phyloP scores from a whole-genome alignment of 2,329 filamentous ascomycete species.

The Chalaropsis ovoidea region DNA sequence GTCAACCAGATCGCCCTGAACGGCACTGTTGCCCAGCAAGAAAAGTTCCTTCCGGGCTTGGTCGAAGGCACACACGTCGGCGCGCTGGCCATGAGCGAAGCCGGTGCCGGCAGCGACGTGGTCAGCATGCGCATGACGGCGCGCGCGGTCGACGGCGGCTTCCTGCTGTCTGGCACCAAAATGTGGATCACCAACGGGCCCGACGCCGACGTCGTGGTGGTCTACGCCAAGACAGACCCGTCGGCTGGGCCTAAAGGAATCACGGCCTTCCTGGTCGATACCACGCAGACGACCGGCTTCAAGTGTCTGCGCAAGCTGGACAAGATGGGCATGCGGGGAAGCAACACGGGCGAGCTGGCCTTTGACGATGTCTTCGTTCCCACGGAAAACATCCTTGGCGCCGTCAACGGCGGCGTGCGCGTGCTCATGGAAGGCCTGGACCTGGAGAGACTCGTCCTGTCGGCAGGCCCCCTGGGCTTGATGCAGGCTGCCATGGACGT shows the following conservation, averaged over 20 bases:
- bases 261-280: slow-evolving; percentile 84
- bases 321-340: slow-evolving; percentile 96
- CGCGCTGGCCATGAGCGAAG: slow-evolving; percentile 89
- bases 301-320: slow-evolving; percentile 82
- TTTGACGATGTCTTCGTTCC: slow-evolving; percentile 90
- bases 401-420: slow-evolving; percentile 69
- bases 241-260: slow-evolving; percentile 77
- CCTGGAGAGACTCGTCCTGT: slow-evolving; percentile 83
- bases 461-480: slow-evolving; percentile 78
- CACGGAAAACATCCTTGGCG: slow-evolving; percentile 66
- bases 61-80: slow-evolving; percentile 74
- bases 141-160: slow-evolving; percentile 71
- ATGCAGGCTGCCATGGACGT: slow-evolving; percentile 82
- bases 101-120: slow-evolving; percentile 82
- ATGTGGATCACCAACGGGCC: slow-evolving; percentile 99
- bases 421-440: slow-evolving; percentile 96
- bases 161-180: slow-evolving; percentile 77
- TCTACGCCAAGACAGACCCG: slow-evolving; percentile 93
- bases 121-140: slow-evolving; percentile 90
- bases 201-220: slow-evolving; percentile 82
- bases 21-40: slow-evolving; percentile 67
- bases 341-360: slow-evolving; percentile 87
- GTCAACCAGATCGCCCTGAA: slow-evolving; percentile 95
- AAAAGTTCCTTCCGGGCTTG: slow-evolving; percentile 66
- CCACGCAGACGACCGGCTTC: slow-evolving; percentile 58